Percentiles rank a stretch among this genome's conserved stretches.
Conservation (phyloP, 1,284 basidiomycete species). For the Ganoderma leucocontextum region DNA sequence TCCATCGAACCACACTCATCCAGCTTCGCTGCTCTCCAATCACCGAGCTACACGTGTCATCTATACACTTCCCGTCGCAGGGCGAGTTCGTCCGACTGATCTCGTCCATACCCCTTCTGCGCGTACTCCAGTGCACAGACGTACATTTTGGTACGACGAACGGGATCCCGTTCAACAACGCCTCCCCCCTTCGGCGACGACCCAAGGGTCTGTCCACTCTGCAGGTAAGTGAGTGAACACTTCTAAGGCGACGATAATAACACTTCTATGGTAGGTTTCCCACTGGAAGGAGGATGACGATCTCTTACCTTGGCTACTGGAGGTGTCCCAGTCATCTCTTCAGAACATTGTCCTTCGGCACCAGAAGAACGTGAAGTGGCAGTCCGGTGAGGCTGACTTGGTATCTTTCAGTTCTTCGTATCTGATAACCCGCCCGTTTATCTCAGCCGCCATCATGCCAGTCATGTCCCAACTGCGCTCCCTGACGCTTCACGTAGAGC, state of each 20-base stretch:
- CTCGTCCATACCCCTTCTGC: not conserved
- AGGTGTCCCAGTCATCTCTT: not conserved
- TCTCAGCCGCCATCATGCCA: not conserved
- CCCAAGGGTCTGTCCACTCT: not conserved
- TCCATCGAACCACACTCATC: not conserved
- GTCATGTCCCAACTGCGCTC: not conserved
- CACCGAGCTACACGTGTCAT: not conserved
- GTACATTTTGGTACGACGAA: not conserved
- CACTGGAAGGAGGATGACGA: not conserved
- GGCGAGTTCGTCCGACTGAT: not conserved
- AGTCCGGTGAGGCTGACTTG: not conserved
- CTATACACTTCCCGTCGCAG: not conserved
- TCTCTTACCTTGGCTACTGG: not conserved
- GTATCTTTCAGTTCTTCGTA: not conserved
- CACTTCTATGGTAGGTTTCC: not conserved
- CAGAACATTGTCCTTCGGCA: not conserved
- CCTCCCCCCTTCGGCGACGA: not conserved
- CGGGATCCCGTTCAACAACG: not conserved
- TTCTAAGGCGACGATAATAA: not conserved
- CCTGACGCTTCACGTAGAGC: not conserved
- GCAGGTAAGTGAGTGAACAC: not conserved
- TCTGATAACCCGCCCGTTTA: not conserved
- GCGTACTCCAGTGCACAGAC: not conserved
- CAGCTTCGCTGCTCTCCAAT: conserved; percentile 1
- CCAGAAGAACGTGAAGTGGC: not conserved